These are phyloP conservation scores for Vishniacozyma victoriae DNA, from an alignment of 768 basidiomycete genomes.

Conservation along the genomic window DNA sequence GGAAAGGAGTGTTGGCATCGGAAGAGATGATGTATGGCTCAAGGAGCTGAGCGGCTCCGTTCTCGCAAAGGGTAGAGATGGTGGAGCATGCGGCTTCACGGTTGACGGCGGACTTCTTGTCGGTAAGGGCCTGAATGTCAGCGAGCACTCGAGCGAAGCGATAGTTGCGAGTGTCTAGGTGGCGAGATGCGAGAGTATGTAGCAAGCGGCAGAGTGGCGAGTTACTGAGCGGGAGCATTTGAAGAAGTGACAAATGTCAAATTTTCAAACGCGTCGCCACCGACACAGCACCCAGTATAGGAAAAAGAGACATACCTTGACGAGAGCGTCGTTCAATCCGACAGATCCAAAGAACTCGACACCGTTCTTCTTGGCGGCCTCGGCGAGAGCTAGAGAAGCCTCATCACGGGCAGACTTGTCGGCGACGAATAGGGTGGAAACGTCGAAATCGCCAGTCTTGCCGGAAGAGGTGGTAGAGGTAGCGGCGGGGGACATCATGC, in stretches of 20 bases:
- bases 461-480: slow-evolving; percentile 58
- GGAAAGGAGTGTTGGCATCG: slow-evolving; percentile 61
- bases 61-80: slow-evolving; percentile 59
- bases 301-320: slow-evolving; percentile 52
- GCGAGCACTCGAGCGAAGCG: too few species aligned
- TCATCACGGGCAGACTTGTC: slow-evolving; percentile 77
- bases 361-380: slow-evolving; percentile 75
- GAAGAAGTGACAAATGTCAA: neutral
- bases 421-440: slow-evolving; percentile 69
- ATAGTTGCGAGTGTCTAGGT: too few species aligned
- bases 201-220: neutral
- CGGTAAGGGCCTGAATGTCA: slow-evolving; percentile 63
- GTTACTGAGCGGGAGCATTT: neutral
- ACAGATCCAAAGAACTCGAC: slow-evolving; percentile 65
- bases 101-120: slow-evolving; percentile 90
- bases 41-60: slow-evolving; percentile 70
- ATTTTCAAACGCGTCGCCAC: slow-evolving; percentile 13
- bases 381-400: slow-evolving; percentile 64
- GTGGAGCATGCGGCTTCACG: slow-evolving; percentile 81
- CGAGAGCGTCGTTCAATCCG: slow-evolving; percentile 64
- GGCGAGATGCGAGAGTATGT: too few species aligned
- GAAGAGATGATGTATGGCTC: slow-evolving; percentile 84
- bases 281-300: neutral
- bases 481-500: slow-evolving; percentile 56
- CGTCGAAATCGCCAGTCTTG: slow-evolving; percentile 57